Base-by-base conservation (phyloP, 805 yeast genomes). In the Yamadazyma endophytica region DNA sequence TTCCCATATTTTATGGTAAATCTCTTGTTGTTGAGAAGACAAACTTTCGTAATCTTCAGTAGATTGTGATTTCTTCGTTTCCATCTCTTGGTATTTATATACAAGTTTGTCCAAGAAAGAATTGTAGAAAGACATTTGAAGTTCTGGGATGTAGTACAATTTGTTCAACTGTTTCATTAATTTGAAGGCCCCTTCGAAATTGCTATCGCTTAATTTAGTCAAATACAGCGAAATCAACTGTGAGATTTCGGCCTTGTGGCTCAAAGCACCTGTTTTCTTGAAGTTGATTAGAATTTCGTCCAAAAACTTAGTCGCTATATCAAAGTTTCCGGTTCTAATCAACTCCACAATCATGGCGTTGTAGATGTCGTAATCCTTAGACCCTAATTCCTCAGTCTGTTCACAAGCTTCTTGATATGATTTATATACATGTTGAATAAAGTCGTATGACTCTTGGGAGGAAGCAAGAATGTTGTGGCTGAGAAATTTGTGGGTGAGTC, bases 271-370 rank as follows among this genome's bases (percentile, higher is more conserved):
- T 54, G 14, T 52, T 45, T 44, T 62, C 64, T 43, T 65, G 37
- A 22, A 66, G 26, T 73, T 71, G 0, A 61, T 43, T 24, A 81
- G 50, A 5, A 80, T 59, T 24, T 66, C 59, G 47, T 81, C 83
- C 44, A 82, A 56, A 34, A 80, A 68, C 36, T 69, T 62, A 1
- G 81, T 67, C 3, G 86, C 79, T 24, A 69, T 43, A 6, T 62
- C 58, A 21, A 66, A 41, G 40, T 78, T 73, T 24, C 69, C 72
- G 26, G 74, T 71, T 31, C 61, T 57, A 9, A 77, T 64, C 32
- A 82, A 57, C 2, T 79, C 65, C 20, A 75, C 67, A 21, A 81
- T 62, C 36, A 77, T 56, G 25, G 61, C 52, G 1, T 75, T 55
- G 46, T 79, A 80, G 19, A 79, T 66, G 20, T 56, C 51, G 41